Base-by-base conservation (phyloP, 805 yeast genomes). In the Teunomyces cretensis region DNA sequence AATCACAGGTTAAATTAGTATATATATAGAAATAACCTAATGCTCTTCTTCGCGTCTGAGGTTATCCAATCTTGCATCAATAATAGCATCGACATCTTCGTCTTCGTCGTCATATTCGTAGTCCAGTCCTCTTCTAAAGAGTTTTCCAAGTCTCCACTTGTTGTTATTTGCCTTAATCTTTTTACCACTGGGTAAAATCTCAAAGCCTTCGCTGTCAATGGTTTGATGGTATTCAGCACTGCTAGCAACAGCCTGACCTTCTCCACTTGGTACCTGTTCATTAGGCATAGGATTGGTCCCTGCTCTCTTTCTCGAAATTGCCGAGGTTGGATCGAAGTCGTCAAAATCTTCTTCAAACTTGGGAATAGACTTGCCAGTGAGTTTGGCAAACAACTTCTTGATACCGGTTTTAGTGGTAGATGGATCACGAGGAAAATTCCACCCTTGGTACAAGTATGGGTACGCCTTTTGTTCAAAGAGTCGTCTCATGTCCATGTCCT, bases 101-200 rank as follows among this genome's bases (percentile, higher is more conserved):
- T 70, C 75, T 5, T 54, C 45, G 9, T 41, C 50, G 9, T 57
- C 55, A 41, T 53, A 19, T 54, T 49, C 24, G 59, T 66, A 11
- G 16, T 17, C 17, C 22, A 17, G n/a, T 4, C 22, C 22, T 43
- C 72, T 64, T 39, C 70, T 64, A 30, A 78, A 58, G 46, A 70
- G 68, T 44, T 70, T 75, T 2, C 68, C 68, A 1, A 74, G 33
- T 40, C 56, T 67, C 43, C 63, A 54, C 26, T 52, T 30, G 22
- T 54, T 51, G 4, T 46, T 52, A 33, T 56, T 48, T 42, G 52
- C 52, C 38, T 52, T 62, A 58, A 67, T 60, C 67, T 80, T 65
- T 50, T 83, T 79, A 30, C 96, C 95, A 60, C 91, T 83, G 1
- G 95, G 95, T 46, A 87, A 70, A 38, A 82, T 66, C 52, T 84